phyloP scores from a whole-genome alignment of 805 yeast species.

The Ogataea nitratoaversa region DNA sequence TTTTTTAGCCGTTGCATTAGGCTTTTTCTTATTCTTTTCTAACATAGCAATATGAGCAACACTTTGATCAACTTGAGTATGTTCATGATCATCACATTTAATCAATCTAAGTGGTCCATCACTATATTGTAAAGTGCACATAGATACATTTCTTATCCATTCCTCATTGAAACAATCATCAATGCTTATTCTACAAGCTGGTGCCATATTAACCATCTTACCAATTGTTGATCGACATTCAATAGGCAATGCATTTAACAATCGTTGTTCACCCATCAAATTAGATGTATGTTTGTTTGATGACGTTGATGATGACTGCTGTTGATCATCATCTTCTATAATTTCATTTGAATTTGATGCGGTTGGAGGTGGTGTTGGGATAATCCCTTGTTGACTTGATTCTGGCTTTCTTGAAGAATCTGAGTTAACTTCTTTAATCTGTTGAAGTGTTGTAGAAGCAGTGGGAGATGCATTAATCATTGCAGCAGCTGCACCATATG shows the following conservation, averaged over 20 bases:
- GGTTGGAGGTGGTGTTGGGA: conserved; percentile 21
- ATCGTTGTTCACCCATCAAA: conserved; percentile 66
- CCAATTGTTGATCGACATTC: conserved; percentile 65
- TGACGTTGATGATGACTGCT: conserved; percentile 2
- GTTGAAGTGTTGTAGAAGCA: background rate
- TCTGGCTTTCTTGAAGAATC: conserved; percentile 1
- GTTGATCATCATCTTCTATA: conserved; percentile 10
- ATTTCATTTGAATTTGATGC: conserved; percentile 15
- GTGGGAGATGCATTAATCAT: conserved; percentile 3
- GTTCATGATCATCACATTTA: conserved; percentile 62
- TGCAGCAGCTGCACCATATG: conserved; percentile 23
- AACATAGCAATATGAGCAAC: conserved; percentile 94
- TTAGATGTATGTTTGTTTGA: conserved; percentile 50
- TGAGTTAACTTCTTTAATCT: background rate
- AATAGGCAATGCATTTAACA: conserved; percentile 65
- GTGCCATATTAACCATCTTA: conserved; percentile 79
- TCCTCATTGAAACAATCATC: conserved; percentile 73
- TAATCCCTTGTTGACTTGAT: conserved; percentile 4
- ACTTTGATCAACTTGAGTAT: conserved; percentile 85
- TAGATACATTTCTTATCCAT: conserved; percentile 60
- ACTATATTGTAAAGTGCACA: conserved; percentile 56
- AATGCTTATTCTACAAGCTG: conserved; percentile 77
- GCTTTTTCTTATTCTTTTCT: conserved; percentile 71
- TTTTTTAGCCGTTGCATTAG: conserved; percentile 6
- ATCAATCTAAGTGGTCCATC: conserved; percentile 34